Conservation (phyloP, 306 rosid genomes). For the Acacia confusa region DNA sequence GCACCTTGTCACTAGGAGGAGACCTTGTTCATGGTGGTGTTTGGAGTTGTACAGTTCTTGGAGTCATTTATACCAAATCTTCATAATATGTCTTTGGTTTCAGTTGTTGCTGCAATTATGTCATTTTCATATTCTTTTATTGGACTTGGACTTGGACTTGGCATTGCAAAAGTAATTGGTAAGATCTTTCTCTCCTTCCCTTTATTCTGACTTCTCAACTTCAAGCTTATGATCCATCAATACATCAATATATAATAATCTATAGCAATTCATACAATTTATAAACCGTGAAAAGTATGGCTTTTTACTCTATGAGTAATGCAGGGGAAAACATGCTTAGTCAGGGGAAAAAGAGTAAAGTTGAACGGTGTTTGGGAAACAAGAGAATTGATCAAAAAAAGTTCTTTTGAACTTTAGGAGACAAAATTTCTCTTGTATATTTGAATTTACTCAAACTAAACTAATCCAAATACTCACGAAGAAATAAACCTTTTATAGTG, state of each 20-base stretch:
- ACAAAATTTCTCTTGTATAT: too few relatives aligned
- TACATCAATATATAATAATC: neutral
- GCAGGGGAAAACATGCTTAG: neutral
- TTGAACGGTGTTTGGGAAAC: too few relatives aligned
- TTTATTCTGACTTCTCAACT: neutral
- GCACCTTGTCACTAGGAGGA: constrained; percentile 66
- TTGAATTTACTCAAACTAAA: too few relatives aligned
- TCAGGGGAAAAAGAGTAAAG: neutral
- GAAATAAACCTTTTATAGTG: constrained; percentile 2
- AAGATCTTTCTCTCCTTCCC: constrained; percentile 16
- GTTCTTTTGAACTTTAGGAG: too few relatives aligned
- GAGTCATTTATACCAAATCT: constrained; percentile 85
- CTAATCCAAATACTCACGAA: neutral
- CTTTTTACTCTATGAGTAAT: neutral
- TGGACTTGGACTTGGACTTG: constrained; percentile 82
- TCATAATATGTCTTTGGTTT: constrained; percentile 78
- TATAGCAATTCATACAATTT: neutral
- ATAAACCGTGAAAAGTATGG: neutral
- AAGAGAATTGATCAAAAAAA: too few relatives aligned
- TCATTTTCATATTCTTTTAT: constrained; percentile 68
- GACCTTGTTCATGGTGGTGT: constrained; percentile 53
- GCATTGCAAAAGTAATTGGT: constrained; percentile 65
- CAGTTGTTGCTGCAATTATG: constrained; percentile 74
- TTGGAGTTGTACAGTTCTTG: constrained; percentile 69
- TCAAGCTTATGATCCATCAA: neutral